A percentile compares a stretch with the other conserved stretches of the same genome.
Evolutionary conservation across 2,329 filamentous ascomycete genomes (phyloP).

Genomic region (Huntiella savannae): DNA sequence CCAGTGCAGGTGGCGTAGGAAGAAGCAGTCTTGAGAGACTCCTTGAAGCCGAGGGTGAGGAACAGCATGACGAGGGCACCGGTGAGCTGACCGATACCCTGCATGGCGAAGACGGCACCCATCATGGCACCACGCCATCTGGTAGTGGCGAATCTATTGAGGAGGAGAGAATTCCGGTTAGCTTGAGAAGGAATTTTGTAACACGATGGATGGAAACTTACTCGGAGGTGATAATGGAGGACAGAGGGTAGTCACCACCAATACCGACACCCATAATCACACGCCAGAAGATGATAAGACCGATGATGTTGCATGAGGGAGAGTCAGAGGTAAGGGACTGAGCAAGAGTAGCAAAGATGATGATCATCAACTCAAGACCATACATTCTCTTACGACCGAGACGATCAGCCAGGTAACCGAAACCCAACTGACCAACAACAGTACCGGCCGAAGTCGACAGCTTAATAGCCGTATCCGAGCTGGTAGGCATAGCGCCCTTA

Average conservation of each 20-base stretch:
- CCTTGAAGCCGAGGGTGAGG: constrained; percentile 51
- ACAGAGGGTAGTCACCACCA: constrained; percentile 53
- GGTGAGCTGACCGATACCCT: constrained; percentile 61
- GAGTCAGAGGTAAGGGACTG: constrained; percentile 49
- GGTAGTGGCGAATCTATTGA: constrained; percentile 45
- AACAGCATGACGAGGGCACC: constrained; percentile 62
- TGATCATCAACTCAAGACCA: constrained; percentile 60
- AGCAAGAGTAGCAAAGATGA: constrained; percentile 59
- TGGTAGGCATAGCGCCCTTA: constrained; percentile 40
- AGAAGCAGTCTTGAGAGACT: constrained; percentile 33
- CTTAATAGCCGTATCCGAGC: constrained; percentile 66
- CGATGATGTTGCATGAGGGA: constrained; percentile 41
- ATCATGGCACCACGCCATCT: constrained; percentile 80
- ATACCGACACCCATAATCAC: constrained; percentile 42
- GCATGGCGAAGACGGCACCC: constrained; percentile 72
- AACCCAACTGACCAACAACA: constrained; percentile 63
- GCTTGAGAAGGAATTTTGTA: too few relatives aligned
- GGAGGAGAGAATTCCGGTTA: too few relatives aligned
- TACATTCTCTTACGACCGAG: constrained; percentile 57
- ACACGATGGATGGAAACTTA: constrained; percentile 18
- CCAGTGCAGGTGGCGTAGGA: constrained; percentile 33
- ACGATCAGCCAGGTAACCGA: constrained; percentile 60
- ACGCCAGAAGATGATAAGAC: constrained; percentile 62
- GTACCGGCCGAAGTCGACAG: constrained; percentile 64
- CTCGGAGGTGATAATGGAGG: constrained; percentile 69